A percentile compares a stretch with the other conserved stretches of the same genome.
phyloP scores from a whole-genome alignment of 805 yeast genomes.

The Candida arabinofermentans region DNA sequence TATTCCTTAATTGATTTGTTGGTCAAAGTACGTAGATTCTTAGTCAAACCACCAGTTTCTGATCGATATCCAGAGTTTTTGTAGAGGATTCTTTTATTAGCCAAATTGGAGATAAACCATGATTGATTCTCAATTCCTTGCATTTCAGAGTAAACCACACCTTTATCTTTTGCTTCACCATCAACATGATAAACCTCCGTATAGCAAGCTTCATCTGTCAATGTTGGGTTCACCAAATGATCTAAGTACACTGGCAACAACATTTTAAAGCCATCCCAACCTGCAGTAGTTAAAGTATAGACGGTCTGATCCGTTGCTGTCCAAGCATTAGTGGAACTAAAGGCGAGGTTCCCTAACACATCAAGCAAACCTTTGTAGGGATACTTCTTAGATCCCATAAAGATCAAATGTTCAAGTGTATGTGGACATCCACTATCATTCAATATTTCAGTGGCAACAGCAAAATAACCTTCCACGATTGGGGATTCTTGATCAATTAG shows the following conservation, averaged over 20 bases:
- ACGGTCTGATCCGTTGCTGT: slow-evolving; percentile 95
- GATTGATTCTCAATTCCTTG: slow-evolving; percentile 84
- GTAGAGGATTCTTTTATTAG: slow-evolving; percentile 55
- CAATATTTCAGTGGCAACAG: slow-evolving; percentile 88
- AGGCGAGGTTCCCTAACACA: slow-evolving; percentile 76
- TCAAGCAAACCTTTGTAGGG: slow-evolving; percentile 93
- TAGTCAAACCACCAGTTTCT: slow-evolving; percentile 90
- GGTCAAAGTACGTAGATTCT: slow-evolving; percentile 67
- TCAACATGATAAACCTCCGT: slow-evolving; percentile 96
- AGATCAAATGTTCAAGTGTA: slow-evolving; percentile 88
- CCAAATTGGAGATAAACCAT: slow-evolving; percentile 59
- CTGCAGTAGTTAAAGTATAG: slow-evolving; percentile 86
- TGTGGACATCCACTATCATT: slow-evolving; percentile 94
- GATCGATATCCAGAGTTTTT: slow-evolving; percentile 77
- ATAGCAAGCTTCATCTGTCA: slow-evolving; percentile 84
- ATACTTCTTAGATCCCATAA: slow-evolving; percentile 86
- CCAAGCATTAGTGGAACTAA: slow-evolving; percentile 93
- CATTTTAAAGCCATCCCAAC: slow-evolving; percentile 89
- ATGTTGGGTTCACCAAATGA: slow-evolving; percentile 77
- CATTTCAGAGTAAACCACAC: slow-evolving; percentile 97
- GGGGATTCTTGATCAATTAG: slow-evolving; percentile 80
- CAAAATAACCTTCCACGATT: slow-evolving; percentile 87
- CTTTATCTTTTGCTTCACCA: slow-evolving; percentile 86
- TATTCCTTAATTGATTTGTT: slow-evolving; percentile 73
- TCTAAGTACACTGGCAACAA: slow-evolving; percentile 87